Evolutionary conservation across 345 rosid species (phyloP).

Genomic region (Cardamine resedifolia): DNA sequence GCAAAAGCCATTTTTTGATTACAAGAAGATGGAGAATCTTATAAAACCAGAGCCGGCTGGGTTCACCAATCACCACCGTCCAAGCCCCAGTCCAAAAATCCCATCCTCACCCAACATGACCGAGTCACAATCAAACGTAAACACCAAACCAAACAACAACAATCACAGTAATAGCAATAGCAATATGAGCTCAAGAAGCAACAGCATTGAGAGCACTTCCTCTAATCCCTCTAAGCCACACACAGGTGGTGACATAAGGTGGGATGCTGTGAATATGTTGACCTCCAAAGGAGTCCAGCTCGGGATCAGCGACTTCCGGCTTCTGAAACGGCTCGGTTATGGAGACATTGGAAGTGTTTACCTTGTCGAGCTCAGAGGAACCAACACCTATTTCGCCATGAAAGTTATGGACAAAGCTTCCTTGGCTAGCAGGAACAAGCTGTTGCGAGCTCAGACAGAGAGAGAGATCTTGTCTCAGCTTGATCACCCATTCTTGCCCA

Average conservation of each 20-base stretch:
- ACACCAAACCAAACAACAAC: conserved; percentile 21
- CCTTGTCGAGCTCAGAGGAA: conserved; percentile 71
- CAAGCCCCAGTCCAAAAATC: conserved; percentile 35
- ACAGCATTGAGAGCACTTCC: conserved; percentile 70
- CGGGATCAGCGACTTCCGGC: conserved; percentile 72
- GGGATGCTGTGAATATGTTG: conserved; percentile 74
- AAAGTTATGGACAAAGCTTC: conserved; percentile 80
- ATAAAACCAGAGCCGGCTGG: conserved; percentile 32
- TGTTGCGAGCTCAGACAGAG: conserved; percentile 67
- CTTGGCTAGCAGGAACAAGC: conserved; percentile 82
- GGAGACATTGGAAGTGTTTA: conserved; percentile 90
- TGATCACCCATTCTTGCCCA: conserved; percentile 70
- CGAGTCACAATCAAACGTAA: conserved; percentile 17
- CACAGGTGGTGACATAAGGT: conserved; percentile 80
- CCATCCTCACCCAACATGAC: conserved; percentile 37
- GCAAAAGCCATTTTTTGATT: conserved; percentile 40
- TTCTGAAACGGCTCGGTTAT: conserved; percentile 80
- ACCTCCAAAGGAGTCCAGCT: conserved; percentile 50
- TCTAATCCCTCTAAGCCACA: conserved; percentile 68
- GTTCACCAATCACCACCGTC: conserved; percentile 31
- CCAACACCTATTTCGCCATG: conserved; percentile 71
- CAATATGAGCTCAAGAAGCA: conserved; percentile 44
- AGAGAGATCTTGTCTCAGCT: conserved; percentile 66
- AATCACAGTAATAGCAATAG: conserved; percentile 22
- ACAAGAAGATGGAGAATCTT: conserved; percentile 48